These are phyloP conservation scores for Elaeagnus macrophylla DNA, from an alignment of 306 rosid species.

Conservation along the genomic window DNA sequence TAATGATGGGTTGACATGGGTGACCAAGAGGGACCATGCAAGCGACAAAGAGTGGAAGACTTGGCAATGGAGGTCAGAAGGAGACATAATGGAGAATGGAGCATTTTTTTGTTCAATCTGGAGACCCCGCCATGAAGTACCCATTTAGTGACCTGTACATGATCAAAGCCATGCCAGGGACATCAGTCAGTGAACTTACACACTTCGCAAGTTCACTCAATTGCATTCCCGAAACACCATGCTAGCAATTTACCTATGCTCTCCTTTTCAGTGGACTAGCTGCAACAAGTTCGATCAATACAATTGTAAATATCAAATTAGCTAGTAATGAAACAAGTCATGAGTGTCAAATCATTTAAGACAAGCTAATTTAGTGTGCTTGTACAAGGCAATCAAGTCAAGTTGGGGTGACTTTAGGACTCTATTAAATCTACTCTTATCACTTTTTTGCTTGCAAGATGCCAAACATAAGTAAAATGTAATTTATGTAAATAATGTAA, in stretches of 20 bases:
- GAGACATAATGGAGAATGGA: conserved; percentile 46
- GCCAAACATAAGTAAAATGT: too few species aligned
- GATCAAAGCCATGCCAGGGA: conserved; percentile 44
- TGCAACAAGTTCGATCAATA: too few species aligned
- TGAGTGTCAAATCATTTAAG: too few species aligned
- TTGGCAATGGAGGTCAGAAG: conserved; percentile 59
- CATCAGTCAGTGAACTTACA: conserved; percentile 27
- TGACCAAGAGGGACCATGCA: conserved; percentile 39
- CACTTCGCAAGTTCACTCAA: conserved; percentile 34
- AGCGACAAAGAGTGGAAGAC: conserved; percentile 21
- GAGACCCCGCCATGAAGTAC: conserved; percentile 10
- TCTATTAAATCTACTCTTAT: too few species aligned
- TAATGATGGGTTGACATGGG: background rate
- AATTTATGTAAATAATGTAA: too few species aligned
- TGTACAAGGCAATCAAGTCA: too few species aligned
- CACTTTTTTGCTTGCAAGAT: too few species aligned
- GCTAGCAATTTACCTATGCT: conserved; percentile 7
- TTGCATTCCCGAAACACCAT: conserved; percentile 21
- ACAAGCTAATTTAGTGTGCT: too few species aligned
- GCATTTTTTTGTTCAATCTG: conserved; percentile 38
- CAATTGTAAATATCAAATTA: too few species aligned
- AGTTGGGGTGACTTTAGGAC: too few species aligned
- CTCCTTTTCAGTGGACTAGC: too few species aligned
- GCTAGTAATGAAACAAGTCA: too few species aligned
- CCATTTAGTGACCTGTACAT: conserved; percentile 9